Base-by-base conservation (phyloP, 345 rosid genomes). In the Pelargonium nanum region DNA sequence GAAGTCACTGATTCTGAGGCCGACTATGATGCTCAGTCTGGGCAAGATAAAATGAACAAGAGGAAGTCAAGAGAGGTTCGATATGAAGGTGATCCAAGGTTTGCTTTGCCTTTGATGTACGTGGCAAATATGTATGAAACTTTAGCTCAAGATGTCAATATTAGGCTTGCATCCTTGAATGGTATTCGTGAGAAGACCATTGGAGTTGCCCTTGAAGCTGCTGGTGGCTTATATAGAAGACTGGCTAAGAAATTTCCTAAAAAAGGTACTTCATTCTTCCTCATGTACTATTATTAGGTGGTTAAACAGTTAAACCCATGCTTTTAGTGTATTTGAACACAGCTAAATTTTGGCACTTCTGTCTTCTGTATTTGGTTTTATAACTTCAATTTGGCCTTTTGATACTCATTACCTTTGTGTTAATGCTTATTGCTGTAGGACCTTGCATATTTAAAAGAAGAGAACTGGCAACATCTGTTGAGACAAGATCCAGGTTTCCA, bases 191-290 rank as follows among this genome's bases (percentile, higher is more conserved):
- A 85, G 58, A 92, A 89, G 78, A 83, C 84, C 8, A 80, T 89
- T 56, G 95, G 96, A 17, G 85, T 89, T 40, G 89, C 96, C 56
- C 95, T 92, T 67, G 96, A 92, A 85, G 95, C 96, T 19, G 85
- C 96, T 9, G 96, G 98, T 70, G 98, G 96, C 40, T 83, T 92
- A 80, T 92, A 92, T 64, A 74, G 96, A 71, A 81, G 71, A 64
- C 58, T 92, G 69, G 85, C 96, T 1, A 87, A 85, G 72, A 92
- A 87, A 76, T 89, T 83, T 68, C 98, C 98, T 44, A 92, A 84
- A 68, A 89, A 81, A 81, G 98, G 98, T 91, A 70, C 32, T 54
- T 21, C 16, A 22, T 55, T 25, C 57, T 55, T 55, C 12, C 26
- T 10, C 5, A 22, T 6, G 9, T 16, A 21, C 26, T 55, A 19